Evolutionary conservation across 106 monocot genomes (phyloP), one percentile per base, ranked within the genome.

Genomic region (Dendrobium huoshanense): DNA sequence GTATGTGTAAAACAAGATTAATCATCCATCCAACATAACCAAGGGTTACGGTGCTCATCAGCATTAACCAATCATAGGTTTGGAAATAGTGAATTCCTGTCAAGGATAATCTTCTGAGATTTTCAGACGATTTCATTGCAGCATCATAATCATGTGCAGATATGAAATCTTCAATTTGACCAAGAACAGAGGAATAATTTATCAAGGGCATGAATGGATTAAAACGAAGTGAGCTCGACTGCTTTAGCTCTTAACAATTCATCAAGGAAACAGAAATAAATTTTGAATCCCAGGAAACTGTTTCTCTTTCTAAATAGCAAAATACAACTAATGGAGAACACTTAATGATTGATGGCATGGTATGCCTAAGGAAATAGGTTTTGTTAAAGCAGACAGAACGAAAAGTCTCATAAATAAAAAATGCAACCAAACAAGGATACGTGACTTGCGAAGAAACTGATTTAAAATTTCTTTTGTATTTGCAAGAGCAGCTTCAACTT

Each of bases 21-120:
- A 90, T 59, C 87, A 96, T 96, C 96, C 96, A 96, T 37, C 96
- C 96, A 89, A 94, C 74, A 81, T 96, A 96, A 74, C 96, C 96
- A 90, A 96, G 91, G 78, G 85, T 94, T 81, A 94, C 79, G 55
- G 80, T 84, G 7, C 90, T 85, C 96, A 96, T 96, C 72, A 96
- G 80, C 92, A 90, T 90, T 40, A 91, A 85, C 96, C 96, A 96
- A 85, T 94, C 96, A 80, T 96, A 96, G 59, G 96, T 96, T 87
- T 94, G 96, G 77, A 94, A 96, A 87, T 96, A 96, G 85, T 96
- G 90, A 65, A 96, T 84, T 15, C 96, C 96, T 72, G 81, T 77
- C 72, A 96, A 80, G 67, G 96, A 83, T 77, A 94, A 64, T 61
- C 82, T 87, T 82, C 94, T 82, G 17, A 96, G 88, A 79, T 82